These are phyloP conservation scores for Salix suchowensis DNA, from an alignment of 345 rosid species.

Conservation along the genomic window DNA sequence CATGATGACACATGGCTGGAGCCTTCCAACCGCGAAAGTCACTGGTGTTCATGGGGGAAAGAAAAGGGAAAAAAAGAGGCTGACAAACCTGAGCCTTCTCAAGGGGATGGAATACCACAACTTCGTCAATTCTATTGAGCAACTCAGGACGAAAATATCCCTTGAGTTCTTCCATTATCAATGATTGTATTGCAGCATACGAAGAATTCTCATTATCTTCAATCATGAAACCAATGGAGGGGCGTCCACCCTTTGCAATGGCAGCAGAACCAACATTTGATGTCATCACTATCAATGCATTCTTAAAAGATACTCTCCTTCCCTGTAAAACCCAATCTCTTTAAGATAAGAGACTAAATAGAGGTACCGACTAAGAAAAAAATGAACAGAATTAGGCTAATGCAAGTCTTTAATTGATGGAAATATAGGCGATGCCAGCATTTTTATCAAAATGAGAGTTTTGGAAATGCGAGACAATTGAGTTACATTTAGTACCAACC, in stretches of 20 bases:
- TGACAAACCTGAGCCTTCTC: slow-evolving; percentile 81
- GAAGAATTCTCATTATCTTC: slow-evolving; percentile 53
- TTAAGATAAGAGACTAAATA: slow-evolving; percentile 6
- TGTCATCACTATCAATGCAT: slow-evolving; percentile 90
- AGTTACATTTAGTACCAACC: slow-evolving; percentile 37
- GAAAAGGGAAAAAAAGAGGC: not conserved
- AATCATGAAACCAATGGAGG: slow-evolving; percentile 58
- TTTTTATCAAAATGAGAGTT: not conserved
- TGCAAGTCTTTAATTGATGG: not conserved
- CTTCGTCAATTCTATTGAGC: slow-evolving; percentile 91
- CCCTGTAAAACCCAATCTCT: slow-evolving; percentile 47
- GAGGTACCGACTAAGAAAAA: not conserved
- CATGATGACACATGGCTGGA: not conserved
- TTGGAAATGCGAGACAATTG: not conserved
- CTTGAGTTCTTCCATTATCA: slow-evolving; percentile 83
- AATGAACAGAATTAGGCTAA: not conserved
- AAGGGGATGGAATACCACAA: slow-evolving; percentile 82
- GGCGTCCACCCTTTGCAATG: slow-evolving; percentile 84
- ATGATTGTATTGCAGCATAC: slow-evolving; percentile 68
- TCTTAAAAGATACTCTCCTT: slow-evolving; percentile 87
- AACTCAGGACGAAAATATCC: slow-evolving; percentile 89
- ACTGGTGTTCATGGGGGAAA: not conserved
- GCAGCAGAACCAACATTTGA: slow-evolving; percentile 87
- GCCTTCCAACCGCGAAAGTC: not conserved
- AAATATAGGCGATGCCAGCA: not conserved